Base-by-base conservation (phyloP, 148 eudicot species). In the Agrostemma githago region DNA sequence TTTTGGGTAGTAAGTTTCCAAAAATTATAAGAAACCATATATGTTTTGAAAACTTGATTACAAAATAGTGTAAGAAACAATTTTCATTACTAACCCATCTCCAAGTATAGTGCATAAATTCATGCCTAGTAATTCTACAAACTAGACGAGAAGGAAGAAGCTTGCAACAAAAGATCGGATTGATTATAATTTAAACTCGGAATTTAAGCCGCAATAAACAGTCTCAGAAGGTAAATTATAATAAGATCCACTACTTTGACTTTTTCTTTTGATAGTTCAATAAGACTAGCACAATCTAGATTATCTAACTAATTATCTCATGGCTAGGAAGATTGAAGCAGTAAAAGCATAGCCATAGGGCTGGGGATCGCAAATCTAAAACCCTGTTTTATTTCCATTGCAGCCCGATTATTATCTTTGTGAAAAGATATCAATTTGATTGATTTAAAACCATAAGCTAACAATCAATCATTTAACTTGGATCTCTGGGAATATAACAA, bases 301-400 rank as follows among this genome's bases (percentile, higher is more conserved):
- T 20, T 4, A 9, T 37, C 41, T 7, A 17, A 40, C 12, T 38
- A 20, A 61, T 3, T 7, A 5, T 8, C 62, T 38, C 58, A 41
- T 17, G 19, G 19, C 20, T 68, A 37, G 38, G 16, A 19, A 51
- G 61, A 74, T 34, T 15, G 15, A 19, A 40, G 20, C 43, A 70
- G 20, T 8, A 42, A 42, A 17, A 43, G 54, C 54, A 42, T 41
- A 1, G 53, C 53, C 53, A 42, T 42, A 66, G 3, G 53, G 21
- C 51, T 42, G 53, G 70, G 51, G 70, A 63, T 41, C 70, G 16
- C 14, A 66, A n/a, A n/a, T 66, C 51, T 19, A 38, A 40, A 65
- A 17, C n/a, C 17, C 20, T 19, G 17, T 6, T 8, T 7, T 21
- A 59, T 17, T 16, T 17, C 9, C 12, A 19, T 59, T 20, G 20